Evolutionary conservation across 805 yeast species (phyloP).

Genomic region (Cyberlindnera mrakii): DNA sequence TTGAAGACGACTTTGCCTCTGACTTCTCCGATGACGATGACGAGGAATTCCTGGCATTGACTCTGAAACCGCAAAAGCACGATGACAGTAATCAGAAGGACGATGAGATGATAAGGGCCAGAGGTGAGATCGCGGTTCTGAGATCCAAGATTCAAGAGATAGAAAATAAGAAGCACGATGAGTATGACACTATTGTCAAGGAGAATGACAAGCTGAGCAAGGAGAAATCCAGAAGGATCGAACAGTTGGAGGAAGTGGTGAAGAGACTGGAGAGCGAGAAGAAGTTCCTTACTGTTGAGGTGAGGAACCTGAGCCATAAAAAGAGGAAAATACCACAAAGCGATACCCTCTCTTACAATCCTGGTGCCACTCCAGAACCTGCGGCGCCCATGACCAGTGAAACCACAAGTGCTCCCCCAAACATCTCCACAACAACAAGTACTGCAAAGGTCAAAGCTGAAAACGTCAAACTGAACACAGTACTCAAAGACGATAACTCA

Average conservation of each 20-base stretch:
- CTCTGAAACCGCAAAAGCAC: slow-evolving; percentile 27
- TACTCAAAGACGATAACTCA: slow-evolving; percentile 28
- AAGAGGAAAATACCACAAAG: slow-evolving; percentile 15
- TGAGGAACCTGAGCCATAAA: slow-evolving; percentile 26
- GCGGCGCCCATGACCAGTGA: slow-evolving; percentile 8
- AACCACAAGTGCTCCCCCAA: slow-evolving; percentile 4
- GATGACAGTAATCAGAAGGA: not conserved
- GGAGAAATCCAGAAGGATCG: slow-evolving; percentile 30
- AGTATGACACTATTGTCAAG: slow-evolving; percentile 33
- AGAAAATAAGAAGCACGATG: slow-evolving; percentile 46
- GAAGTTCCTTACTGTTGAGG: slow-evolving; percentile 46
- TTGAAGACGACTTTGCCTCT: slow-evolving; percentile 25
- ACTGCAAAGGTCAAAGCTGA: not conserved
- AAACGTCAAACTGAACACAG: slow-evolving; percentile 7
- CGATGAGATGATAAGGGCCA: slow-evolving; percentile 42
- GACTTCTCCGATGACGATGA: slow-evolving; percentile 29
- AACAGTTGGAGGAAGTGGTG: slow-evolving; percentile 34
- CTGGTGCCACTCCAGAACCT: slow-evolving; percentile 5
- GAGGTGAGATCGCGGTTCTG: slow-evolving; percentile 78
- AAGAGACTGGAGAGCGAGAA: slow-evolving; percentile 47
- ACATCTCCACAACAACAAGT: not conserved
- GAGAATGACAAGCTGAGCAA: slow-evolving; percentile 16
- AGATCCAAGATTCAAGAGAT: slow-evolving; percentile 41
- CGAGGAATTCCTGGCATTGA: slow-evolving; percentile 39
- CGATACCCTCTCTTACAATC: slow-evolving; percentile 5